Base-by-base conservation (phyloP, 192 early-diverging fungal species). In the Coemansia sp. region DNA sequence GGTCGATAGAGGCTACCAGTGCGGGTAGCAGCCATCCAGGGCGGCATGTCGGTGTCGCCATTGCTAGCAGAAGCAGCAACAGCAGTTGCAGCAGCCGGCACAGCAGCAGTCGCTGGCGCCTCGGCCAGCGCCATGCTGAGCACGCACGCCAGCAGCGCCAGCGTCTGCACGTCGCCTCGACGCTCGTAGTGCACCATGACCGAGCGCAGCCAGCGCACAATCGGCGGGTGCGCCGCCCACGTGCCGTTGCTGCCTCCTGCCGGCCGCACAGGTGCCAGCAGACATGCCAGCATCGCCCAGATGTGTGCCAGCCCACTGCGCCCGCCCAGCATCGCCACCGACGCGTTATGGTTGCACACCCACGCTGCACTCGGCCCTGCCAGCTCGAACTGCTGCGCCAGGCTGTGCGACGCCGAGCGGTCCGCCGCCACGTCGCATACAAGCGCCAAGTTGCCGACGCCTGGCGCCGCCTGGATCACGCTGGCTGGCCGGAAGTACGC, bases 81-180 rank as follows among this genome's bases (percentile, higher is more conserved):
- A 14, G 47, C 1, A 10, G 23, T 18, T 24, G 13, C 24, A 1
- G 23, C 21, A 7, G 46, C 12, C 13, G 23, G 24, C 24, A 23
- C 13, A 2, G 23, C 53, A 0, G 15, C 43, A 8, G 18, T 18
- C 15, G 30, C 27, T 3, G 54, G 13, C 12, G 43, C 45, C 41
- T 61, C 60, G 27, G 52, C 15, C 4, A 52, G n/a, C 27, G 51
- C 38, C 38, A 8, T 53, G 52, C 61, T 62, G 40, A 80, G 49
- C 30, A 73, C 71, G 30, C 77, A 80, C 10, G 77, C 23, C 9
- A 80, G 48, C 52, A 80, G 51, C 19, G 77, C 77, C 58, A 73
- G 71, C 49, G 77, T 66, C 60, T 80, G 77, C 57, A 69, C 70
- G 38, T 80, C 77, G 56, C 77, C 77, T 14, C 53, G 53, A 6